Base-by-base conservation (phyloP, 352 stramenopile species). In the Phytophthora citrophthora region DNA sequence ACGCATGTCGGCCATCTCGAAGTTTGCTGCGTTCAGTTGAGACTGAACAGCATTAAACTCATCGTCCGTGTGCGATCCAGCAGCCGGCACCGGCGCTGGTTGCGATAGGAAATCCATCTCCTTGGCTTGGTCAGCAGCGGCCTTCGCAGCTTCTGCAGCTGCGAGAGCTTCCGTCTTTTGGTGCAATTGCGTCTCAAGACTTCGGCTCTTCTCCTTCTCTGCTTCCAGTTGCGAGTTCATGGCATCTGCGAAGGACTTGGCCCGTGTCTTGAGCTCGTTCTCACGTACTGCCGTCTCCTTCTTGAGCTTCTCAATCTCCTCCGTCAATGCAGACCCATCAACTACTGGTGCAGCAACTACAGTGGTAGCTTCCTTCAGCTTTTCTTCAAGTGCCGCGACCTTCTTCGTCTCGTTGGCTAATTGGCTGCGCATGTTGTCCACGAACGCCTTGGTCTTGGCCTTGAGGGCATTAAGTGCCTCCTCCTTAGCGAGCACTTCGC, bases 381-480 rank as follows among this genome's bases (percentile, higher is more conserved):
- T 79, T 34, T 74, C 74, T 61, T 87, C 79, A 1, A 91, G 58
- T 1, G 83, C 68, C 4, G 57, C 66, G 12, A 91, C 74, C 65
- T 89, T 89, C 63, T 89, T 86, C 63, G 89, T 90, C 60, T 91
- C 78, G 3, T 45, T 62, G 7, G 73, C 72, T 6, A 94, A 64
- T 41, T 94, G 79, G 26, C 59, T 57, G 29, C 83, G 83, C 77
- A 94, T 85, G 38, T 88, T 90, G 59, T 94, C 85, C 9, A 90
- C 85, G 41, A 94, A 94, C 24, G 81, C 81, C 66, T 94, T 94
- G 54, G 85, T 90, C 77, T 94, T 92, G 56, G 86, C 65, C 70
- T 94, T 94, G 56, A 94, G 79, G 54, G 88, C 76, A 57, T 89
- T 90, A 8, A 94, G 77, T 31, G 82, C 88, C 61, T 92, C 85